Percentiles rank a stretch among this genome's conserved stretches.
These are phyloP conservation scores for Aegilops sharonensis DNA, from an alignment of 176 grass and related monocot species.

Conservation along the genomic window DNA sequence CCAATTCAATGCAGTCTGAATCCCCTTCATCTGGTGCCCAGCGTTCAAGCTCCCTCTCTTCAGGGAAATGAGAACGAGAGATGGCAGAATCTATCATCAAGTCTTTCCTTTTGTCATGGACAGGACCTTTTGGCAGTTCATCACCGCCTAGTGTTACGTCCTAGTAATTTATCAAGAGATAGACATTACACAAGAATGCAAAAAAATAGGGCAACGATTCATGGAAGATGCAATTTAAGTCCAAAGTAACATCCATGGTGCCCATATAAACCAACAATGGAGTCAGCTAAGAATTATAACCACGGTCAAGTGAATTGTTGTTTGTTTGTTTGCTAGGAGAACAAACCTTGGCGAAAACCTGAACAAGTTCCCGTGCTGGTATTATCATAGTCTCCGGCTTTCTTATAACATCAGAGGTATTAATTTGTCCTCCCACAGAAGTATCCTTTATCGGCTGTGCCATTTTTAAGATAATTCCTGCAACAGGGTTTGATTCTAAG, in stretches of 20 bases:
- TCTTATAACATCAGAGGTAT: conserved; percentile 48
- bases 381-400: conserved; percentile 88
- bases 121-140: conserved; percentile 62
- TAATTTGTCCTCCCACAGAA: conserved; percentile 52
- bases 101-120: conserved; percentile 82
- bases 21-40: conserved; percentile 93
- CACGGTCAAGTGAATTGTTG: background rate
- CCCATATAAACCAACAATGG: background rate
- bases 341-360: conserved; percentile 86
- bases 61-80: conserved; percentile 66
- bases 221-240: background rate
- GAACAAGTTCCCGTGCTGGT: conserved; percentile 74
- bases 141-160: conserved; percentile 73
- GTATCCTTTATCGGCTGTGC: conserved; percentile 78
- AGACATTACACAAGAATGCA: background rate
- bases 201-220: background rate
- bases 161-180: conserved; percentile 47
- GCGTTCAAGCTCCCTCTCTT: conserved; percentile 86
- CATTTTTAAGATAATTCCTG: conserved; percentile 94
- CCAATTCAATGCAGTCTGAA: conserved; percentile 84
- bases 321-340: background rate
- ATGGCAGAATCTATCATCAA: conserved; percentile 96
- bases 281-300: background rate
- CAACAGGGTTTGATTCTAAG: conserved; percentile 28
- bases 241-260: conserved; percentile 5